These are phyloP conservation scores for Ampelomyces quisqualis DNA, from an alignment of 2,329 filamentous ascomycete species.

Conservation along the genomic window DNA sequence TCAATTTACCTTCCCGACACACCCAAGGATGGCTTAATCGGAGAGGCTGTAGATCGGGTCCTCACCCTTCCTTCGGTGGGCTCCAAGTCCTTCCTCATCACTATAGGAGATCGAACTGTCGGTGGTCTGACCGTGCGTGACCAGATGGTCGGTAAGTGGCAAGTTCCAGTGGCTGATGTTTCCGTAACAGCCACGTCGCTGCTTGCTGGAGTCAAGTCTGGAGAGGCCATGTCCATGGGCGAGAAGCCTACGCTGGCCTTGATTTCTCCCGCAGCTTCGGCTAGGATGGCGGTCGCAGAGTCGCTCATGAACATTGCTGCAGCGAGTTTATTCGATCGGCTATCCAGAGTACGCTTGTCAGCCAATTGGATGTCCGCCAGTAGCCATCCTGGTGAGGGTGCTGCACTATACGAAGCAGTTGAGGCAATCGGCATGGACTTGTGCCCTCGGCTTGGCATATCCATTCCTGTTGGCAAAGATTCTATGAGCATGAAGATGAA, in stretches of 20 bases:
- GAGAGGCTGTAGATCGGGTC: slow-evolving; percentile 76
- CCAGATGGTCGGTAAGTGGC: slow-evolving; percentile 96
- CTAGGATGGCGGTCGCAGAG: slow-evolving; percentile 94
- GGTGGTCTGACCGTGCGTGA: slow-evolving; percentile 86
- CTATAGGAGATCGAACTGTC: slow-evolving; percentile 89
- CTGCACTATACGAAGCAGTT: slow-evolving; percentile 89
- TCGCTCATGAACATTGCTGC: slow-evolving; percentile 91
- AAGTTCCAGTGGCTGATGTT: slow-evolving; percentile 89
- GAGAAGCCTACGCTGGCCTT: slow-evolving; percentile 87
- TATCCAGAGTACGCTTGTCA: slow-evolving; percentile 81
- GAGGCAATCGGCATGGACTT: slow-evolving; percentile 90
- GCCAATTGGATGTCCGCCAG: slow-evolving; percentile 99
- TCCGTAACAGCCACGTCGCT: slow-evolving; percentile 87
- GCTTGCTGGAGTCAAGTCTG: slow-evolving; percentile 68
- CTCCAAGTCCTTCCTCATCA: slow-evolving; percentile 97
- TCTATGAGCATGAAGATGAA: slow-evolving; percentile 99
- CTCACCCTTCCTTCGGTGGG: slow-evolving; percentile 84
- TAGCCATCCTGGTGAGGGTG: slow-evolving; percentile 87
- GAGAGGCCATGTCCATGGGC: slow-evolving; percentile 98
- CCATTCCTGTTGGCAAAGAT: slow-evolving; percentile 96
- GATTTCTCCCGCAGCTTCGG: slow-evolving; percentile 85
- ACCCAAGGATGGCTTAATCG: slow-evolving; percentile 55
- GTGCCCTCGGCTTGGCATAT: slow-evolving; percentile 85
- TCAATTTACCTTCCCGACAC: slow-evolving; percentile 64
- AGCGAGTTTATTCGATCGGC: slow-evolving; percentile 68